phyloP scores from a whole-genome alignment of 768 basidiomycete genomes.

The Pisolithus orientalis region DNA sequence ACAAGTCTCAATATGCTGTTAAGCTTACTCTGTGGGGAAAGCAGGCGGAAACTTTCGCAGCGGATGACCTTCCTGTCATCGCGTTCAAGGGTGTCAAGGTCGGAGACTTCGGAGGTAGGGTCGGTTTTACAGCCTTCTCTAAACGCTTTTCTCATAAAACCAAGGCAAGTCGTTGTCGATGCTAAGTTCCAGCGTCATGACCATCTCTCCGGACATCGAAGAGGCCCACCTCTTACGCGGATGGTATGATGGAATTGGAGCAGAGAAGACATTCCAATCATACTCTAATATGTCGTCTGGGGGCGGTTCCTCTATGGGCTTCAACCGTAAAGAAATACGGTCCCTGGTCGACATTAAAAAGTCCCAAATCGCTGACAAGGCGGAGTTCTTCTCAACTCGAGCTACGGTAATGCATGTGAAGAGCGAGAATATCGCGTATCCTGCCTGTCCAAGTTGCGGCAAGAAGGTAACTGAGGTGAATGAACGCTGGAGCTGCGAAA shows the following conservation, averaged over 20 bases:
- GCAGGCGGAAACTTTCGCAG: constrained; percentile 78
- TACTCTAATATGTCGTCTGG: constrained; percentile 45
- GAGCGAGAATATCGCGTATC: constrained; percentile 74
- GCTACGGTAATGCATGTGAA: constrained; percentile 90
- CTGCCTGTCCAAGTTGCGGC: constrained; percentile 84
- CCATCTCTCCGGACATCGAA: constrained; percentile 86
- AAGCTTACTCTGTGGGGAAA: constrained; percentile 94
- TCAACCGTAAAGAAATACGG: constrained; percentile 69
- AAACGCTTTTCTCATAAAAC: constrained; percentile 5
- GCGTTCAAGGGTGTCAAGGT: constrained; percentile 95
- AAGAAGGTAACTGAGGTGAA: constrained; percentile 79
- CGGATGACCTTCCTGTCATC: constrained; percentile 59
- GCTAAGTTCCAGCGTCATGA: constrained; percentile 74
- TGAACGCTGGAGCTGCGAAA: constrained; percentile 89
- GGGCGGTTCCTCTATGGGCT: constrained; percentile 35
- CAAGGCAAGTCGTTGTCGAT: constrained; percentile 80
- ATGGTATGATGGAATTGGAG: constrained; percentile 82
- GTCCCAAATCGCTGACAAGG: constrained; percentile 67
- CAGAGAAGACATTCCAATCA: constrained; percentile 59
- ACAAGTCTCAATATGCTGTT: constrained; percentile 70
- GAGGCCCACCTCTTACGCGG: constrained; percentile 83
- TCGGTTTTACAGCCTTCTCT: neutral
- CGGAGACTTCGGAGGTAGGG: constrained; percentile 79
- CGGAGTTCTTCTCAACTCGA: constrained; percentile 72
- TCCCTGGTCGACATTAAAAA: constrained; percentile 76